These are phyloP conservation scores for Limtongia smithiae DNA, from an alignment of 805 yeast genomes.

Conservation along the genomic window DNA sequence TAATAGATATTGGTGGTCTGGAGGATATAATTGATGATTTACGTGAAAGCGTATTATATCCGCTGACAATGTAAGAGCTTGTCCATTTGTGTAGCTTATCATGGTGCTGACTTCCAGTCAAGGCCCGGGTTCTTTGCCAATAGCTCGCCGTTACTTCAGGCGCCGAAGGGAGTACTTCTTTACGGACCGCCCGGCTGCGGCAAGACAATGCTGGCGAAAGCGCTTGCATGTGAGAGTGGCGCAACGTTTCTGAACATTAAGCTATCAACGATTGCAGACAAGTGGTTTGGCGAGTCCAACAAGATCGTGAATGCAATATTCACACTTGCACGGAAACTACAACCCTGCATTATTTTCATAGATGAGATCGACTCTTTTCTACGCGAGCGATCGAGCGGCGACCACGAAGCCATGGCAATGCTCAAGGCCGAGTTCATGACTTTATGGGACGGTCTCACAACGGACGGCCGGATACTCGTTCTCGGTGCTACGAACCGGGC, in stretches of 20 bases:
- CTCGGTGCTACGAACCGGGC: slow-evolving; percentile 95
- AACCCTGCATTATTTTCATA: slow-evolving; percentile 91
- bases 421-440: slow-evolving; percentile 97
- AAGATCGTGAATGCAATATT: slow-evolving; percentile 91
- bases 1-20: slow-evolving; percentile 80
- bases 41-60: slow-evolving; percentile 83
- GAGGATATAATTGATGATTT: slow-evolving; percentile 78
- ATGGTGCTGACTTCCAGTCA: not conserved
- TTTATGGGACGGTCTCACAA: slow-evolving; percentile 88
- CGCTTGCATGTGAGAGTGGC: slow-evolving; percentile 84
- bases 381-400: slow-evolving; percentile 75
- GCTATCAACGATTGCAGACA: slow-evolving; percentile 93
- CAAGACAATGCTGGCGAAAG: slow-evolving; percentile 95
- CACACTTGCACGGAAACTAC: slow-evolving; percentile 80
- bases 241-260: slow-evolving; percentile 88
- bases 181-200: slow-evolving; percentile 99
- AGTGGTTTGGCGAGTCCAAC: slow-evolving; percentile 96
- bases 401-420: slow-evolving; percentile 94
- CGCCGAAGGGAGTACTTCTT: slow-evolving; percentile 90
- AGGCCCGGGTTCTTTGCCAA: slow-evolving; percentile 69
- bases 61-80: slow-evolving; percentile 50
- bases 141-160: slow-evolving; percentile 66
- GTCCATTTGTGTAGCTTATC: not conserved
- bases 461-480: slow-evolving; percentile 61
- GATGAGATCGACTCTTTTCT: slow-evolving; percentile 95